Conservation (phyloP, 202 grass and related monocot species). For the Schoenoplectus tabernaemontani region DNA sequence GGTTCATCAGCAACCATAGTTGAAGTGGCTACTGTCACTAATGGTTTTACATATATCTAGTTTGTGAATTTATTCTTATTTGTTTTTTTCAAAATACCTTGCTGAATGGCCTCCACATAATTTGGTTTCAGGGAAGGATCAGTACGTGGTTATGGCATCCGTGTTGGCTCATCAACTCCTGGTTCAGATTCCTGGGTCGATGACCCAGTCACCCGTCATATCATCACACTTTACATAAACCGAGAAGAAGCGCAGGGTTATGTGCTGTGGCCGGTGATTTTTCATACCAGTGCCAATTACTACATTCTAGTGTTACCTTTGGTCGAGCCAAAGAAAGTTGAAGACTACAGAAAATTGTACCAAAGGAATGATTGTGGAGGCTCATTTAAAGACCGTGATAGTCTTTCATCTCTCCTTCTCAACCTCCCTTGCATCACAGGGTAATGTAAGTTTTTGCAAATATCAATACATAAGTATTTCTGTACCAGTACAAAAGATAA, state of each 20-base stretch:
- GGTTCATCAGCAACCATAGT: no score
- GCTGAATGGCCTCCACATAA: not conserved
- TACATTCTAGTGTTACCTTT: constrained; percentile 67
- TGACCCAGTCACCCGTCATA: constrained; percentile 75
- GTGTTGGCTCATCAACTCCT: constrained; percentile 37
- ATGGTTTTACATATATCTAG: not conserved
- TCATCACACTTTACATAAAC: constrained; percentile 53
- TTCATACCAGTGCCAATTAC: constrained; percentile 64
- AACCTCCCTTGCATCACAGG: constrained; percentile 98
- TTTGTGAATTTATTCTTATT: not conserved
- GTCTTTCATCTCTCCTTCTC: constrained; percentile 71
- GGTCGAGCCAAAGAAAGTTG: constrained; percentile 56
- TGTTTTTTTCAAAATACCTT: not conserved
- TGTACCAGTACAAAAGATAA: not conserved
- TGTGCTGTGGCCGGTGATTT: constrained; percentile 74
- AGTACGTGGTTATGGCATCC: constrained; percentile 54
- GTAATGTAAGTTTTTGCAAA: constrained; percentile 74
- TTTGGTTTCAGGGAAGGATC: constrained; percentile 58
- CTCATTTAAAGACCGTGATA: constrained; percentile 51
- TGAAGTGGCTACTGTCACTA: no score
- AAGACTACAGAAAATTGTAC: constrained; percentile 46
- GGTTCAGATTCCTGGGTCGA: constrained; percentile 86
- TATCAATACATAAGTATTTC: not conserved
- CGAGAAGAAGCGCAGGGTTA: constrained; percentile 38
- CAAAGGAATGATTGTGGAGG: constrained; percentile 64